A percentile compares a stretch with the other conserved stretches of the same genome.
Conservation (phyloP, 164 flowering plant species). For the Taxillus chinensis region DNA sequence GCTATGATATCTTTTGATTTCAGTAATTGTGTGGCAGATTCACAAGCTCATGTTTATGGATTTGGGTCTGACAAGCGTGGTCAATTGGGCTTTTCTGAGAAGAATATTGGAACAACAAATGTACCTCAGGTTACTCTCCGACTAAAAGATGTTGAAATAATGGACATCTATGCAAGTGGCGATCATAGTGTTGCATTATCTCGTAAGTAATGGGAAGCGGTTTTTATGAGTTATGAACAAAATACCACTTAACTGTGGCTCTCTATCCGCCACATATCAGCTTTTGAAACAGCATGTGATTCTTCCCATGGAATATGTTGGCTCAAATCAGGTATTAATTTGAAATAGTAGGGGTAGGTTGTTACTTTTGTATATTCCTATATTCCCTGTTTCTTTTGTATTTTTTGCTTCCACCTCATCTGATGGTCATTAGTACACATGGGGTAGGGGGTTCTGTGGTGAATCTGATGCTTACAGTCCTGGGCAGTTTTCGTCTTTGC, state of each 20-base stretch:
- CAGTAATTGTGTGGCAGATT: slow-evolving; percentile 12
- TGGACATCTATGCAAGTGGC: slow-evolving; percentile 61
- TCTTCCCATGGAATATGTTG: background rate
- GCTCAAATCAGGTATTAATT: background rate
- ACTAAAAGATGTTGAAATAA: slow-evolving; percentile 34
- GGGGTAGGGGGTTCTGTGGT: slow-evolving; percentile 78
- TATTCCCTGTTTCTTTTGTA: slow-evolving; percentile 1
- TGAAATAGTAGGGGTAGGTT: too few species aligned
- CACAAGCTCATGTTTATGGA: slow-evolving; percentile 40
- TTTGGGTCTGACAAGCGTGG: slow-evolving; percentile 88
- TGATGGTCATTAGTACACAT: slow-evolving; percentile 59
- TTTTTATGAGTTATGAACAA: background rate
- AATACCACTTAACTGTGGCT: background rate
- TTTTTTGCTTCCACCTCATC: slow-evolving; percentile 22
- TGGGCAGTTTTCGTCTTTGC: slow-evolving; percentile 19
- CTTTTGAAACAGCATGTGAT: too few species aligned
- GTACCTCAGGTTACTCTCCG: slow-evolving; percentile 45
- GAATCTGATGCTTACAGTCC: slow-evolving; percentile 37
- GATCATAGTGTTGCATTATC: slow-evolving; percentile 90
- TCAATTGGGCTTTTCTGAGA: slow-evolving; percentile 58
- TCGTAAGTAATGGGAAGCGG: slow-evolving; percentile 24
- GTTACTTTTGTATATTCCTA: too few species aligned
- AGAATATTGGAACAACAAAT: slow-evolving; percentile 27
- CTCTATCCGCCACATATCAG: background rate
- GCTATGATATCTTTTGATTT: too few species aligned